A percentile compares a stretch with the other conserved stretches of the same genome.
Evolutionary conservation across 495 filamentous ascomycete genomes (phyloP).

Genomic region (Pseudotulostoma volvatum): DNA sequence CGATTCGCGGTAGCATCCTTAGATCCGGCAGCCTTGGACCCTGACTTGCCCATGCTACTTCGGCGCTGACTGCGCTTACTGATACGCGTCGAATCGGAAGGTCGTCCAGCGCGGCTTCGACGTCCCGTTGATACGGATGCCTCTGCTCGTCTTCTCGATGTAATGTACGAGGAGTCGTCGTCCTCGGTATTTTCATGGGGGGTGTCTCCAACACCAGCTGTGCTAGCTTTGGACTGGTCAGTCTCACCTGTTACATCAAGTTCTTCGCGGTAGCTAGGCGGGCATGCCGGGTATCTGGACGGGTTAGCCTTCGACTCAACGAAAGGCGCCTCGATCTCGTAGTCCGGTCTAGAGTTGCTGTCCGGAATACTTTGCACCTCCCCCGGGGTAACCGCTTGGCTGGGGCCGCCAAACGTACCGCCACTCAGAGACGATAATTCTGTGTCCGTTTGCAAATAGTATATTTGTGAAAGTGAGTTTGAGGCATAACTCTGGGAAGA

Average conservation of each 20-base stretch:
- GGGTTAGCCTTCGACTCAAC: too few species aligned
- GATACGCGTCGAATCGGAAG: not conserved
- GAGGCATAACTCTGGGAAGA: not conserved
- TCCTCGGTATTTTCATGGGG: not conserved
- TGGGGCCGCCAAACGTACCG: not conserved
- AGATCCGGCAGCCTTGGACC: not conserved
- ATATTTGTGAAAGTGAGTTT: not conserved
- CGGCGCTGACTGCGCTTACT: not conserved
- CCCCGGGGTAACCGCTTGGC: not conserved
- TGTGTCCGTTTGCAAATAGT: not conserved
- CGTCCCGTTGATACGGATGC: not conserved
- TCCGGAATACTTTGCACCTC: slow-evolving; percentile 2
- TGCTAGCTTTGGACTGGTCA: too few species aligned
- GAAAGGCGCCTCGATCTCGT: not conserved
- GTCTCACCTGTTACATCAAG: too few species aligned
- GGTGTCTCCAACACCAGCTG: too few species aligned
- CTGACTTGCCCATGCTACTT: not conserved
- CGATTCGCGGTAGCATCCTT: slow-evolving; percentile 28
- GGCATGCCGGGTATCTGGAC: too few species aligned
- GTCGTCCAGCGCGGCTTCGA: not conserved
- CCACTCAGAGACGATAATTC: not conserved
- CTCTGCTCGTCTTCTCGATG: not conserved
- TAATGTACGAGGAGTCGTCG: not conserved
- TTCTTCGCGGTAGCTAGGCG: too few species aligned
- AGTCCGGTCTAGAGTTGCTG: not conserved